Percentiles rank a stretch among this genome's conserved stretches.
phyloP scores from a whole-genome alignment of 2,329 filamentous ascomycete species.

The Fusarium sp. region DNA sequence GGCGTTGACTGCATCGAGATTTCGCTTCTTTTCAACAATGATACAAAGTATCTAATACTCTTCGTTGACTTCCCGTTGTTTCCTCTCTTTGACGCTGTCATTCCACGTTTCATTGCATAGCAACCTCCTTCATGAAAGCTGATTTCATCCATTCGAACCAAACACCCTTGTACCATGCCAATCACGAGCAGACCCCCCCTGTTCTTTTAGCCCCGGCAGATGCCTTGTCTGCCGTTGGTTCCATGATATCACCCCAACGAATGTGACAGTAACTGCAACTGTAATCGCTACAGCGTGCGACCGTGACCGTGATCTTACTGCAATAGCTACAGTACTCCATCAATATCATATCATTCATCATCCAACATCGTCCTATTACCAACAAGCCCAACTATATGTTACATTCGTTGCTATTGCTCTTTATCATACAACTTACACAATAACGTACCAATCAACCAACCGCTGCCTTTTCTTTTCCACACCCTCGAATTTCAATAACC shows the following conservation, averaged over 20 bases:
- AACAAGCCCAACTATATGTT: constrained; percentile 7
- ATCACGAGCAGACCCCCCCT: constrained; percentile 32
- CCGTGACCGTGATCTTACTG: constrained; percentile 11
- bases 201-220: constrained; percentile 34
- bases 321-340: background rate
- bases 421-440: constrained; percentile 17
- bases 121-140: constrained; percentile 28
- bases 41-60: constrained; percentile 1
- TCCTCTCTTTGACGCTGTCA: constrained; percentile 16
- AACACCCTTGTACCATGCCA: constrained; percentile 19
- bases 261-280: constrained; percentile 9
- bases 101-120: constrained; percentile 37
- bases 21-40: background rate
- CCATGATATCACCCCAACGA: constrained; percentile 32
- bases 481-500: constrained; percentile 28
- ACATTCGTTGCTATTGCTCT: constrained; percentile 11
- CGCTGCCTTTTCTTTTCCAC: constrained; percentile 10
- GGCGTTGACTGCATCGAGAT: constrained; percentile 10
- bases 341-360: constrained; percentile 9
- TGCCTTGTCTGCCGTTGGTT: constrained; percentile 33
- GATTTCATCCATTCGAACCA: constrained; percentile 2
- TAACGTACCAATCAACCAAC: constrained; percentile 8
- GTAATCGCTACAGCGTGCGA: constrained; percentile 4
- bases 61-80: constrained; percentile 22
- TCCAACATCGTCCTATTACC: constrained; percentile 9